phyloP scores from a whole-genome alignment of 2,329 filamentous ascomycete species.

The Monosporascus sp. region DNA sequence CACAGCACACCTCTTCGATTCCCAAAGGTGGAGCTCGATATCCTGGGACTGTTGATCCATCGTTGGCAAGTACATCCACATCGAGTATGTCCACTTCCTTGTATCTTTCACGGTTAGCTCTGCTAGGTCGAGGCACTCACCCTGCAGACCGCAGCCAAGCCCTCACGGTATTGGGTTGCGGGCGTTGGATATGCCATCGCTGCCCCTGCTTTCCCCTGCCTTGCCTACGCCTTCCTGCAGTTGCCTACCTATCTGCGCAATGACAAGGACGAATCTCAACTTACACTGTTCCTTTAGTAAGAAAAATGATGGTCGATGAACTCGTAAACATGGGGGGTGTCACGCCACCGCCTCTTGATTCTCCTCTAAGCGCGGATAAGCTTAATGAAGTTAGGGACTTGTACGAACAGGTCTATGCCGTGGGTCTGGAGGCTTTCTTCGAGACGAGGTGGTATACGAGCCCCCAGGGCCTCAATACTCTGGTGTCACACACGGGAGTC shows the following conservation, averaged over 20 bases:
- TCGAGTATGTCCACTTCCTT: slow-evolving; percentile 31
- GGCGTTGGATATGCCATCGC: too few species aligned
- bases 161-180: too few species aligned
- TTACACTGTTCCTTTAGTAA: slow-evolving; percentile 46
- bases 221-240: slow-evolving; percentile 18
- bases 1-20: slow-evolving; percentile 25
- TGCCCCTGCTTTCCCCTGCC: too few species aligned
- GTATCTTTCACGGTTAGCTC: slow-evolving; percentile 23
- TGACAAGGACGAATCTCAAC: slow-evolving; percentile 28
- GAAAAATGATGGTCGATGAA: slow-evolving; percentile 68
- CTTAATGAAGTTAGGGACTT: slow-evolving; percentile 65
- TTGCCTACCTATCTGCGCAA: slow-evolving; percentile 8
- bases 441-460: slow-evolving; percentile 78
- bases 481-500: slow-evolving; percentile 50
- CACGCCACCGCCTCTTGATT: slow-evolving; percentile 49
- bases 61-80: slow-evolving; percentile 45
- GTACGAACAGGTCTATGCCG: slow-evolving; percentile 72
- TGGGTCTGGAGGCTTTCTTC: slow-evolving; percentile 68
- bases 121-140: slow-evolving; percentile 27
- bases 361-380: slow-evolving; percentile 44
- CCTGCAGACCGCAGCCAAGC: slow-evolving; percentile 20
- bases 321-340: slow-evolving; percentile 60
- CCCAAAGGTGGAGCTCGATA: slow-evolving; percentile 47
- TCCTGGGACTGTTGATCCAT: slow-evolving; percentile 59
- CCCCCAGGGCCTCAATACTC: slow-evolving; percentile 36